A percentile compares a stretch with the other conserved stretches of the same genome.
phyloP scores from a whole-genome alignment of 192 early-diverging fungal species.

The Pilaira anomala region DNA sequence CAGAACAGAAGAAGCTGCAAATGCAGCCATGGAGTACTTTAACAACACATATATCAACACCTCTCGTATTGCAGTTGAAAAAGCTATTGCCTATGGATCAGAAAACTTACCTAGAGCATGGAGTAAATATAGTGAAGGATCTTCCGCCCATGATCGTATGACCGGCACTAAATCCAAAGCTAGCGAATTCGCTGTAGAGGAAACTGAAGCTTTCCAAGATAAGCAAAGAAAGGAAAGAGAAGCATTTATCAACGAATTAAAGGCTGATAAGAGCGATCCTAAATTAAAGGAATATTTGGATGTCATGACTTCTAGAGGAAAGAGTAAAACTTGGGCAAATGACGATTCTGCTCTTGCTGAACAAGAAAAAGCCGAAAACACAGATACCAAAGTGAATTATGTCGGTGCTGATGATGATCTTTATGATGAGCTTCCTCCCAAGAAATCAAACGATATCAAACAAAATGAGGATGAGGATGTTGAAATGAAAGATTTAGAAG shows the following conservation, averaged over 20 bases:
- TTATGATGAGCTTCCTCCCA: constrained; percentile 67
- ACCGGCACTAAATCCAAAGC: constrained; percentile 28
- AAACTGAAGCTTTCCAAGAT: constrained; percentile 36
- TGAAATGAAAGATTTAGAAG: constrained; percentile 28
- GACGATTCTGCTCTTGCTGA: constrained; percentile 60
- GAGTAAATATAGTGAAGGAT: constrained; percentile 84
- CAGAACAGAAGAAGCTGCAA: constrained; percentile 81
- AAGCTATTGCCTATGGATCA: constrained; percentile 87
- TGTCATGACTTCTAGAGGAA: constrained; percentile 82
- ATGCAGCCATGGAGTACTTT: constrained; percentile 78
- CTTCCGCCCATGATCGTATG: constrained; percentile 66
- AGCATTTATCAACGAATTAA: constrained; percentile 44
- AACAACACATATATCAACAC: constrained; percentile 93
- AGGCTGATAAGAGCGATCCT: constrained; percentile 68
- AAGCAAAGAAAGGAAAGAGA: constrained; percentile 48
- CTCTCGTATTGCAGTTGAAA: constrained; percentile 80
- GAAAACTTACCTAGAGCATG: constrained; percentile 81
- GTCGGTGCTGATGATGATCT: constrained; percentile 63
- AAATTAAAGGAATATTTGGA: constrained; percentile 87
- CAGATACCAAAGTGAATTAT: constrained; percentile 32
- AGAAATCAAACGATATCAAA: constrained; percentile 41
- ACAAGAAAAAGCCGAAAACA: constrained; percentile 33
- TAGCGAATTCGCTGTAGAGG: constrained; percentile 25
- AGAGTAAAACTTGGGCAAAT: constrained; percentile 86
- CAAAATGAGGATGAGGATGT: constrained; percentile 22